A percentile compares a stretch with the other conserved stretches of the same genome.
Evolutionary conservation across 805 yeast genomes (phyloP).

Genomic region (Saturnispora dispora): DNA sequence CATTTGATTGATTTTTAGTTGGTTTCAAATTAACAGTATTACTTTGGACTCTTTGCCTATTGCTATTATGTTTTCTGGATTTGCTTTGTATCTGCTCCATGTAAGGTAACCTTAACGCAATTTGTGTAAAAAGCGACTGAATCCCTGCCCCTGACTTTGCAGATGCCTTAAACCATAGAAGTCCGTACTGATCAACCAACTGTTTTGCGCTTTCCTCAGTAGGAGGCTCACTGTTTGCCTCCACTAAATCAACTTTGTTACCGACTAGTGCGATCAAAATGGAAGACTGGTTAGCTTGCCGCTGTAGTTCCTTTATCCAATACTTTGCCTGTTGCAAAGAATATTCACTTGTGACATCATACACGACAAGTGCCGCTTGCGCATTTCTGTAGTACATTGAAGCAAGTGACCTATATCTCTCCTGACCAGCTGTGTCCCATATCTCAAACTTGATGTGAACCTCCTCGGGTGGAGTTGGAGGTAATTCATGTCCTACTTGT

Average conservation of each 20-base stretch:
- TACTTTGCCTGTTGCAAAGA: conserved; percentile 64
- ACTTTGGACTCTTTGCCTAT: conserved; percentile 9
- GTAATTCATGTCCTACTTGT: background rate
- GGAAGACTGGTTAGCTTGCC: conserved; percentile 58
- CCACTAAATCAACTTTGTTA: conserved; percentile 57
- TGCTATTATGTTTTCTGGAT: background rate
- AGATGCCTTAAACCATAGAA: conserved; percentile 46
- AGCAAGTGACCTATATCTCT: conserved; percentile 65
- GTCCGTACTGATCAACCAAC: conserved; percentile 44
- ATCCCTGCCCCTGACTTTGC: conserved; percentile 51
- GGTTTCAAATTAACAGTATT: conserved; percentile 22
- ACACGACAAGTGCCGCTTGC: conserved; percentile 71
- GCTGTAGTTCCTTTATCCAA: conserved; percentile 73
- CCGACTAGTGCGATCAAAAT: conserved; percentile 80
- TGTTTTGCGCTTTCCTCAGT: conserved; percentile 36
- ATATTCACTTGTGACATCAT: conserved; percentile 59
- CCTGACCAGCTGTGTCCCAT: conserved; percentile 72
- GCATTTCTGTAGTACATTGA: conserved; percentile 81
- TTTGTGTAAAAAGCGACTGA: conserved; percentile 36
- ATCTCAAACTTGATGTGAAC: conserved; percentile 54
- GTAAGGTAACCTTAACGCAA: conserved; percentile 39
- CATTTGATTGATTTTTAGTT: conserved; percentile 22
- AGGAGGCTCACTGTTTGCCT: conserved; percentile 36
- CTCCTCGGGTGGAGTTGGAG: background rate
- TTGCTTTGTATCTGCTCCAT: conserved; percentile 18